These are phyloP conservation scores for Saccharomycopsis oosterbeekiorum DNA, from an alignment of 805 yeast genomes.

Conservation along the genomic window DNA sequence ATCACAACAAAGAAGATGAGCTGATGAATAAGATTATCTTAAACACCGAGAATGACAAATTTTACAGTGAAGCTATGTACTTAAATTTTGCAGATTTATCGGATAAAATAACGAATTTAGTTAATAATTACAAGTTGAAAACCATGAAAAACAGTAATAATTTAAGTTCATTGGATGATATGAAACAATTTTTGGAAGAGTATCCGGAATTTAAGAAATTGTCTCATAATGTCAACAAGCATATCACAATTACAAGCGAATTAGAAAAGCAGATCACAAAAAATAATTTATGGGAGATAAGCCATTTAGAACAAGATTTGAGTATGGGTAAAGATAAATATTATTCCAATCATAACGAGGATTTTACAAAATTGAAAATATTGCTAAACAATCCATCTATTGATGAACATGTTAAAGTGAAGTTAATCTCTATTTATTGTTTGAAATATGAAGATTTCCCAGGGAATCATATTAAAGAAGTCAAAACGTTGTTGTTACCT, in stretches of 20 bases:
- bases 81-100: constrained; percentile 93
- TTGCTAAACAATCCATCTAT: constrained; percentile 33
- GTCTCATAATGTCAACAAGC: constrained; percentile 83
- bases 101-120: constrained; percentile 76
- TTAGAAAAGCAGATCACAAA: constrained; percentile 63
- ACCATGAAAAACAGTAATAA: constrained; percentile 56
- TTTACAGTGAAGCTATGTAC: constrained; percentile 73
- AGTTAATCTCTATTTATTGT: constrained; percentile 65
- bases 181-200: constrained; percentile 83
- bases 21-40: constrained; percentile 56
- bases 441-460: constrained; percentile 53
- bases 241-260: constrained; percentile 83
- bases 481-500: constrained; percentile 31
- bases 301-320: constrained; percentile 83
- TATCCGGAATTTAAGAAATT: constrained; percentile 89
- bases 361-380: constrained; percentile 45
- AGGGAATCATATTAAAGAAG: constrained; percentile 32
- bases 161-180: constrained; percentile 61
- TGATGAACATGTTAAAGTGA: constrained; percentile 44
- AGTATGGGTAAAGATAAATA: constrained; percentile 46
- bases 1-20: constrained; percentile 20
- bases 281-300: constrained; percentile 66
- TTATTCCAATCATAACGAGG: constrained; percentile 34
- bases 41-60: constrained; percentile 62
- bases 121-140: constrained; percentile 67